Conservation (phyloP, 2,329 filamentous ascomycete genomes). For the Fusarium paranaense region DNA sequence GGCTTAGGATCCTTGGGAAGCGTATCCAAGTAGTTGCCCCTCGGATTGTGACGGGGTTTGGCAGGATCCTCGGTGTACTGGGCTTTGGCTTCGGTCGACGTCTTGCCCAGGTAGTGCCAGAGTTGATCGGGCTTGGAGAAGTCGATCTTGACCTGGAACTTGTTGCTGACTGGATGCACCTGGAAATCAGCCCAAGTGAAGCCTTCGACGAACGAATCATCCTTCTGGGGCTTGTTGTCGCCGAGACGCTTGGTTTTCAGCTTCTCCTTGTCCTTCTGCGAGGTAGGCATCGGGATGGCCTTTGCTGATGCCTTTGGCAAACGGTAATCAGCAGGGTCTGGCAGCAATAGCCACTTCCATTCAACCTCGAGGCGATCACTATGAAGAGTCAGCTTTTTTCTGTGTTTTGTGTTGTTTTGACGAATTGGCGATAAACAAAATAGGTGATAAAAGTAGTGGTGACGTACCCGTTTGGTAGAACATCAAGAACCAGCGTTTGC, state of each 20-base stretch:
- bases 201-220: conserved; percentile 75
- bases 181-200: conserved; percentile 86
- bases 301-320: conserved; percentile 80
- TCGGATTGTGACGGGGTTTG: conserved; percentile 71
- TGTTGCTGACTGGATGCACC: conserved; percentile 67
- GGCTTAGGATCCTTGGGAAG: conserved; percentile 66
- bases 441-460: not conserved
- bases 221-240: conserved; percentile 72
- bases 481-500: conserved; percentile 80
- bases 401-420: not conserved
- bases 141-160: conserved; percentile 76
- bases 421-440: not conserved
- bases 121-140: conserved; percentile 78
- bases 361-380: conserved; percentile 83
- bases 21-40: conserved; percentile 79
- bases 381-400: conserved; percentile 54
- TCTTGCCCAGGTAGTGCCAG: conserved; percentile 89
- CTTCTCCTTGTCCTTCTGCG: conserved; percentile 71
- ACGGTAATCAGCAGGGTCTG: conserved; percentile 76
- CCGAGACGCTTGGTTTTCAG: conserved; percentile 74
- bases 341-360: conserved; percentile 85
- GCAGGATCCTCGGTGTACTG: conserved; percentile 86
- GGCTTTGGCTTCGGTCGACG: conserved; percentile 89
- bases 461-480: conserved; percentile 85
- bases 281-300: conserved; percentile 77